A percentile compares a stretch with the other conserved stretches of the same genome.
Conservation (phyloP, 108 stramenopile genomes). For the Tribonema minus region DNA sequence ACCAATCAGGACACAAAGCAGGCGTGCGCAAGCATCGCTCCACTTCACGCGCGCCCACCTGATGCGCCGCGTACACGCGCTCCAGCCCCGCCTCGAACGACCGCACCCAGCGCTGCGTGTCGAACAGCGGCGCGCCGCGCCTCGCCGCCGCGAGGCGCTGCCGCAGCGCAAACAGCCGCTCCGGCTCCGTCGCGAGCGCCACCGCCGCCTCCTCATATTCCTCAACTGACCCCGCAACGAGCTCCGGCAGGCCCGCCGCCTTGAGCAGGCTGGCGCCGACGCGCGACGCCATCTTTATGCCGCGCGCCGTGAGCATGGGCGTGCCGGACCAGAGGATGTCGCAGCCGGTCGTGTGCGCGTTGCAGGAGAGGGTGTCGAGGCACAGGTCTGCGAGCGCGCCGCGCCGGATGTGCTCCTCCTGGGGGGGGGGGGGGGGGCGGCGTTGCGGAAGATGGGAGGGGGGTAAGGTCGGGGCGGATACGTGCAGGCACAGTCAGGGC, state of each 20-base stretch:
- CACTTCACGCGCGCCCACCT: too few relatives aligned
- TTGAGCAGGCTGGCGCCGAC: constrained; percentile 68
- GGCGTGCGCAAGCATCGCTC: too few relatives aligned
- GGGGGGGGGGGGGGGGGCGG: too few relatives aligned
- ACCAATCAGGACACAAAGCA: too few relatives aligned
- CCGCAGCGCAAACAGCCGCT: constrained; percentile 11
- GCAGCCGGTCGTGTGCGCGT: constrained; percentile 76
- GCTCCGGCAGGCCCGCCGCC: constrained; percentile 58
- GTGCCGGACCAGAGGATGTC: constrained; percentile 68
- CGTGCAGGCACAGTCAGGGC: too few relatives aligned
- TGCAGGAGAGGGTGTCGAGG: constrained; percentile 76
- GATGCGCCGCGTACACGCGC: too few relatives aligned
- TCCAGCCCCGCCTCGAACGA: constrained; percentile 38
- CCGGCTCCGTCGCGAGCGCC: constrained; percentile 55
- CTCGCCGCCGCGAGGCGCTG: constrained; percentile 28
- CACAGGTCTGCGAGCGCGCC: constrained; percentile 72
- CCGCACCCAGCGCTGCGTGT: constrained; percentile 51
- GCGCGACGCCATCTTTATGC: constrained; percentile 71
- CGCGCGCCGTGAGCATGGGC: constrained; percentile 69
- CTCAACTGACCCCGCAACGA: constrained; percentile 53
- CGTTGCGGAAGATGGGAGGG: too few relatives aligned
- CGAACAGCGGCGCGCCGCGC: constrained; percentile 34
- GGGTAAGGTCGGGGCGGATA: too few relatives aligned
- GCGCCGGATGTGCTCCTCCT: constrained; percentile 69
- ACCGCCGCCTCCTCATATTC: constrained; percentile 69